Evolutionary conservation across 208 protist species (phyloP), one percentile per base, ranked within the genome.

Genomic region (Strigomonas culicis): DNA sequence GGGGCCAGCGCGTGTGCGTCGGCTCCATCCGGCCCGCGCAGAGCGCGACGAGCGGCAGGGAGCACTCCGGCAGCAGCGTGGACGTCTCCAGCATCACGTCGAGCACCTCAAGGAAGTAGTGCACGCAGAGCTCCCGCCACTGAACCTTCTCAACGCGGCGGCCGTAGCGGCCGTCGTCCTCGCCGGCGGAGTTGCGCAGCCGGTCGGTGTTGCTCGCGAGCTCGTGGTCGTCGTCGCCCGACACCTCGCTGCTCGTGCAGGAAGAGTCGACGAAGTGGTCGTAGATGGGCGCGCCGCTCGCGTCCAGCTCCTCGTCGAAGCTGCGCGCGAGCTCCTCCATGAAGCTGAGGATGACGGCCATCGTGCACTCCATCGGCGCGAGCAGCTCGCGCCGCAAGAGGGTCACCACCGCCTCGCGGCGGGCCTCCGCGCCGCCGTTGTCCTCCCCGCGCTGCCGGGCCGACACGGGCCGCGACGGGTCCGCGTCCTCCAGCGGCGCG

Each of bases 31-130:
- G 52, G 2, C 50, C n/a, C 11, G 32, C 19, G 44, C n/a, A 39
- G 31, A 32, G 32, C 10, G 62, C 43, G 13, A 43, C 31, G 17
- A 66, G 43, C 17, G 44, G 32, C 21, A 81, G 75, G 39, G 78
- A 53, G 32, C 74, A 62, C 30, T 74, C 65, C 15, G 70, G 72
- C 4, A 86, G 67, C 24, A 66, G 53, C 55, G 65, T 30, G 1
- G 80, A 72, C 30, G 55, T 68, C 34, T 82, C 74, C 13, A 86
- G 61, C 36, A 83, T 68, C 0, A 81, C 70, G 56, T 86, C 80
- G 25, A 86, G 57, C 44, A 86, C 70, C 51, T 82, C 80, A 0
- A 86, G 61, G 49, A 79, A 83, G 59, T 86, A 86, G 66, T 86
- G 80, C n/a, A 86, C 70, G 10, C 76, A 77, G 64, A 79, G 63